Evolutionary conservation across 257 asterid species (phyloP), one percentile per base, ranked within the genome.

Genomic region (Parsonsia alboflavescens): DNA sequence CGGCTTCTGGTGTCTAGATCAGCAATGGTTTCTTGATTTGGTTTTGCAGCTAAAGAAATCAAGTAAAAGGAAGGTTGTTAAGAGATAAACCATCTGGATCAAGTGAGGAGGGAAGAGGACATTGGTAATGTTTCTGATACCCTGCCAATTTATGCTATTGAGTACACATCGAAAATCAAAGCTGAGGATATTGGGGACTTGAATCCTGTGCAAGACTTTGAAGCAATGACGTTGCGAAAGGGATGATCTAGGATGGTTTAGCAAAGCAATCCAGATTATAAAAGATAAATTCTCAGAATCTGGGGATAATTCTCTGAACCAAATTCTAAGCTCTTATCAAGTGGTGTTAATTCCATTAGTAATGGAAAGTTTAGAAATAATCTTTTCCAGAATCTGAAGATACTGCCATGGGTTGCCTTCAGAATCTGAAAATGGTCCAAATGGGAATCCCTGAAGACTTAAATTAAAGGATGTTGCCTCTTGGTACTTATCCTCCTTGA

Each of bases 121-220:
- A 19, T 68, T 19, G 84, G 82, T 71, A 75, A 77, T 41, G 83
- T 71, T 73, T 73, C 77, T 59, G 84, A 73, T 75, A 88, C 77
- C 78, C 89, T 84, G 81, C 82, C 90, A 48, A 81, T 87, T 86
- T 90, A 88, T 69, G 82, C 80, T 69, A 73, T 73, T 22, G 93
- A 88, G 74, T 76, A 83, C 82, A 73, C 84, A 50, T 89, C 91
- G 48, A 39, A 81, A 69, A 78, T 82, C 68, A 88, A 90, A 74
- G 83, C 72, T n/a, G 97, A 90, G 77, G 77, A 86, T 28, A 84
- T 89, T 46, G 98, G 96, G 68, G 87, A 87, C 73, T 74, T 81
- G 52, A 80, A 88, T 82, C 97, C 98, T 12, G 88, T 94, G 71
- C 81, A 87, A 82, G 99, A 94, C 82, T 94, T 94, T 79, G 96